phyloP scores from a whole-genome alignment of 2,329 filamentous ascomycete species.

The Elsinoe arachidis region DNA sequence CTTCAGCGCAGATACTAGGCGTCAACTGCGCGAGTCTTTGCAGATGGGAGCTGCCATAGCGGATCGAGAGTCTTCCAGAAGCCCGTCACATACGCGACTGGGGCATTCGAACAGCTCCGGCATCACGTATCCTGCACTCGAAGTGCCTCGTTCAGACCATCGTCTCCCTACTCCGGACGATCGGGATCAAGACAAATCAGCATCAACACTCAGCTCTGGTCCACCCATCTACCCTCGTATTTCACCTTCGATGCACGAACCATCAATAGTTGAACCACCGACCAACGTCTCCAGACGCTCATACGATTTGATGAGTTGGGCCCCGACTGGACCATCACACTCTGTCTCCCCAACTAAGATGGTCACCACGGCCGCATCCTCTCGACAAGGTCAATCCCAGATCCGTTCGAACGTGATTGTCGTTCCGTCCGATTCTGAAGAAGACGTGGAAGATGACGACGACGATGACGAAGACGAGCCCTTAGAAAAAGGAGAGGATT shows the following conservation, averaged over 20 bases:
- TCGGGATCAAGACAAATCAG: slow-evolving; percentile 3
- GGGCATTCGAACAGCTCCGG: slow-evolving; percentile 3
- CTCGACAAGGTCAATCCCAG: neutral
- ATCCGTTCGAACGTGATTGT: slow-evolving; percentile 14
- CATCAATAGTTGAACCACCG: neutral
- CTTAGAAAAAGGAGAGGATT: slow-evolving; percentile 16
- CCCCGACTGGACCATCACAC: slow-evolving; percentile 16
- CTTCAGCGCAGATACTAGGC: slow-evolving; percentile 32
- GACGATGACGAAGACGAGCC: slow-evolving; percentile 20
- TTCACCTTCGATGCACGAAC: slow-evolving; percentile 1
- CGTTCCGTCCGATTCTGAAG: slow-evolving; percentile 9
- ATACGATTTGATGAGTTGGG: slow-evolving; percentile 24
- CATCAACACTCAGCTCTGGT: slow-evolving; percentile 2
- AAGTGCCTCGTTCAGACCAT: slow-evolving; percentile 13
- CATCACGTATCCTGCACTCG: slow-evolving; percentile 4
- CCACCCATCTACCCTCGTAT: slow-evolving; percentile 8
- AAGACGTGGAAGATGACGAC: neutral
- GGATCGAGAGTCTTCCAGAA: neutral
- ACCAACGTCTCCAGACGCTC: neutral
- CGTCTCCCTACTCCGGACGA: slow-evolving; percentile 17
- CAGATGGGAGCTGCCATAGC: slow-evolving; percentile 32
- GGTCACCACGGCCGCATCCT: neutral
- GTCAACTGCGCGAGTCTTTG: slow-evolving; percentile 31
- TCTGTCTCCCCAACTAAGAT: slow-evolving; percentile 1
- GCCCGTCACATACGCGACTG: neutral